A percentile compares a stretch with the other conserved stretches of the same genome.
phyloP scores from a whole-genome alignment of 1,284 basidiomycete genomes.

The Leccinum solheimii region DNA sequence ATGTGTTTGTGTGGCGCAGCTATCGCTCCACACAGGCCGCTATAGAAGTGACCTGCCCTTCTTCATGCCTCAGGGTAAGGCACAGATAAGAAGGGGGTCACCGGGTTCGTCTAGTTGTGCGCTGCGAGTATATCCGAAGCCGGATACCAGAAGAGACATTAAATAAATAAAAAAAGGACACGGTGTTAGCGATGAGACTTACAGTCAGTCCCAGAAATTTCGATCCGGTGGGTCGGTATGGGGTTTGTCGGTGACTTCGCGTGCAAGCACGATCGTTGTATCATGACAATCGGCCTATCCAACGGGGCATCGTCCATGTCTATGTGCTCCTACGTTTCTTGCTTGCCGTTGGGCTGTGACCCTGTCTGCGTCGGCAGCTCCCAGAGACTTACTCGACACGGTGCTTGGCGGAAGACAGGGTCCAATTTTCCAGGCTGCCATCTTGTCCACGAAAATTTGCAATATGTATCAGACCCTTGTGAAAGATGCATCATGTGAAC shows the following conservation, averaged over 20 bases:
- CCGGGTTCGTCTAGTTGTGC: neutral
- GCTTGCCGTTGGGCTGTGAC: neutral
- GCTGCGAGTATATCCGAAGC: neutral
- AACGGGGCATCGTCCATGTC: neutral
- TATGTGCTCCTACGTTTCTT: neutral
- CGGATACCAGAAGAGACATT: neutral
- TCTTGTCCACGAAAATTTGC: neutral
- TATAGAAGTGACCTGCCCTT: neutral
- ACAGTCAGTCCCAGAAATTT: neutral
- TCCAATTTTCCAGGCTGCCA: neutral
- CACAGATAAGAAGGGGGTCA: neutral
- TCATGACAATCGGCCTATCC: neutral
- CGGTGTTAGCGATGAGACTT: neutral
- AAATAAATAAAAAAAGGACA: neutral
- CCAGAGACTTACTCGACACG: neutral
- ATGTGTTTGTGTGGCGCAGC: neutral
- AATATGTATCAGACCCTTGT: neutral
- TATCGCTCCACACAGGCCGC: constrained; percentile 1
- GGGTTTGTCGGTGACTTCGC: neutral
- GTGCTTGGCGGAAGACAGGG: neutral
- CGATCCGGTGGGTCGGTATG: neutral
- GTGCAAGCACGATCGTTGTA: neutral
- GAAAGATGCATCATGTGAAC: neutral
- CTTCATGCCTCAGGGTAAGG: neutral
- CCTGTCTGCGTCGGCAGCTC: neutral